These are phyloP conservation scores for Boletus subparvulus DNA, from an alignment of 768 basidiomycete species.

Conservation along the genomic window DNA sequence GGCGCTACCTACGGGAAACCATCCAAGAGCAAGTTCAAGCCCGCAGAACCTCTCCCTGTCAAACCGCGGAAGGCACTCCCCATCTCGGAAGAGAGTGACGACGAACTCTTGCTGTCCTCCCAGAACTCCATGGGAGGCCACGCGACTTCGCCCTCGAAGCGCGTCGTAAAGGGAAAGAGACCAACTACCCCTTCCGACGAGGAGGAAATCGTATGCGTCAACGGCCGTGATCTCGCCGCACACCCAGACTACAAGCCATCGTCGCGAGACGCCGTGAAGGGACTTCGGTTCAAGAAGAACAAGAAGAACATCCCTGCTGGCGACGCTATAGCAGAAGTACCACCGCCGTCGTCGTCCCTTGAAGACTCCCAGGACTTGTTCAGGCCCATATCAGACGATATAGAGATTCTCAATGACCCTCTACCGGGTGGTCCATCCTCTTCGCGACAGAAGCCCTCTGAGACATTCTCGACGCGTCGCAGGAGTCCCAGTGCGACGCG, in stretches of 20 bases:
- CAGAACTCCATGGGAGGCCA: constrained; percentile 16
- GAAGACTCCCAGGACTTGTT: constrained; percentile 23
- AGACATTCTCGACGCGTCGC: constrained; percentile 3
- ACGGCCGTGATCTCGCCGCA: constrained; percentile 14
- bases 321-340: constrained; percentile 1
- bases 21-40: neutral
- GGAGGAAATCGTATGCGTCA: constrained; percentile 14
- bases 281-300: constrained; percentile 38
- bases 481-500: neutral
- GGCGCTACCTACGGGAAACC: neutral
- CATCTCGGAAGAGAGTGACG: constrained; percentile 24
- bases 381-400: constrained; percentile 21
- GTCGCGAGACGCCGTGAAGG: neutral
- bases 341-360: constrained; percentile 24
- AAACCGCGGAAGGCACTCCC: neutral
- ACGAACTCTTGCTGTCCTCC: constrained; percentile 30
- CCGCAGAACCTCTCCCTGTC: no score
- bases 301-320: constrained; percentile 11
- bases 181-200: neutral
- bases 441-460: neutral
- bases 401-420: constrained; percentile 2
- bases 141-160: constrained; percentile 14
- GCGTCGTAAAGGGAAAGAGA: constrained; percentile 11
- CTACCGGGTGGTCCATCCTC: neutral
- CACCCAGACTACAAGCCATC: constrained; percentile 29